Base-by-base conservation (phyloP, 768 basidiomycete genomes). In the Dioszegia aurantiaca region DNA sequence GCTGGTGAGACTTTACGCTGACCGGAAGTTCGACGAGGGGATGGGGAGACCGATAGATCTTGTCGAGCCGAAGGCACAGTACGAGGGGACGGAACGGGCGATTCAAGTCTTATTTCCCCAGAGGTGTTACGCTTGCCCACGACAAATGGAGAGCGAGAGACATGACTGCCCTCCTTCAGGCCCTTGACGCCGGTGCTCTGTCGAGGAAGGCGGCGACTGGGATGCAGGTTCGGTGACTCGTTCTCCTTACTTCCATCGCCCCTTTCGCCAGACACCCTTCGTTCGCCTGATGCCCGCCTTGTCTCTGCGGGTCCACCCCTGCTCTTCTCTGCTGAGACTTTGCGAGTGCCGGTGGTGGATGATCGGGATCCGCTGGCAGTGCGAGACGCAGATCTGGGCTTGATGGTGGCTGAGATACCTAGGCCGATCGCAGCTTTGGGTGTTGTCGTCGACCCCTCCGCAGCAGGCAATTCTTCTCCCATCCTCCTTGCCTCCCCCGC, bases 101-200 rank as follows among this genome's bases (percentile, higher is more conserved):
- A 30, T 11, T 27, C 39, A 2, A 58, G 33, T 14, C 33, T 6
- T 33, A 33, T 16, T 9, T 62, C 65, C 27, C 67, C 65, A 16
- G 67, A 68, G 6, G 65, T 58, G 31, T 58, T 44, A 23, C 61
- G 49, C 43, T 64, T 65, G 55, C 37, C 28, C 48, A 30, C 57
- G 27, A 68, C 43, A 58, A 77, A 77, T 8, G 75, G 75, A 10
- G 66, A 68, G 36, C 65, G 60, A 9, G 66, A 64, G 2, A 77
- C 75, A 26, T 66, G 58, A 37, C 52, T 65, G 10, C 59, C 61
- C 31, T 67, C 63, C n/a, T 72, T 72, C n/a, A 77, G 57, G 31
- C 65, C 68, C 30, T 68, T 70, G 31, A 74, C 57, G 14, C 69
- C 72, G 59, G 64, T 67, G 23, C 63, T 66, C 14, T 61, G 51